These are phyloP conservation scores for Ustilago lituana DNA, from an alignment of 1,284 basidiomycete species.

Conservation along the genomic window DNA sequence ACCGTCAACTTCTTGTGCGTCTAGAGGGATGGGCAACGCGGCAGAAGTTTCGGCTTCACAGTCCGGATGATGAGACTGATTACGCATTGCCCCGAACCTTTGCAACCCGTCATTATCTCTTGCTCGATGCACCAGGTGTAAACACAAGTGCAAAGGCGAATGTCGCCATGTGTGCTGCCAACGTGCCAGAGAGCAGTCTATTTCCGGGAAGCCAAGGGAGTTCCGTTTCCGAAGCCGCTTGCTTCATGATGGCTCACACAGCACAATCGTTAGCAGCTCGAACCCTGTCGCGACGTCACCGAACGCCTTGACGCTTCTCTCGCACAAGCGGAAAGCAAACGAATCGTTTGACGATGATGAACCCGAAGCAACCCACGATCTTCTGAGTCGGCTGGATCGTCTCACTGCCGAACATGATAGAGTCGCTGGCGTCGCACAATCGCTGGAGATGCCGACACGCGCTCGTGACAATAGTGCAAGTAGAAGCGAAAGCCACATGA, in stretches of 20 bases:
- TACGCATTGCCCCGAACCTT: no score
- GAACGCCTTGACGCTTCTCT: neutral
- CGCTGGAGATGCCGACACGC: slow-evolving; percentile 14
- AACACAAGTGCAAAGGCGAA: slow-evolving; percentile 52
- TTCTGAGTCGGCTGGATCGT: slow-evolving; percentile 27
- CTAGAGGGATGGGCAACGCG: no score
- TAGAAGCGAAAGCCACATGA: no score
- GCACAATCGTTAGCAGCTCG: neutral
- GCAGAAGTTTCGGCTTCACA: no score
- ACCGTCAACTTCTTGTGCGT: no score
- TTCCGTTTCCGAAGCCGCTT: slow-evolving; percentile 15
- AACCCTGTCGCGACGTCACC: slow-evolving; percentile 3
- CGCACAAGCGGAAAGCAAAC: slow-evolving; percentile 24
- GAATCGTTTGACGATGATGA: slow-evolving; percentile 4
- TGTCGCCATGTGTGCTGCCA: slow-evolving; percentile 65
- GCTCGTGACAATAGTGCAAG: no score
- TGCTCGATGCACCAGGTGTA: slow-evolving; percentile 22
- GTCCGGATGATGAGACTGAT: no score
- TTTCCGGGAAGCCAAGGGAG: slow-evolving; percentile 2
- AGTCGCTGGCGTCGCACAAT: neutral
- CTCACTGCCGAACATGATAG: slow-evolving; percentile 14
- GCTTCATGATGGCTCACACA: slow-evolving; percentile 1
- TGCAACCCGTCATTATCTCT: no score
- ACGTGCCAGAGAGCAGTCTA: slow-evolving; percentile 18
- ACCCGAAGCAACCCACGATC: slow-evolving; percentile 17